Base-by-base conservation (phyloP, 2,329 filamentous ascomycete genomes). In the Colletotrichum tropicicola region DNA sequence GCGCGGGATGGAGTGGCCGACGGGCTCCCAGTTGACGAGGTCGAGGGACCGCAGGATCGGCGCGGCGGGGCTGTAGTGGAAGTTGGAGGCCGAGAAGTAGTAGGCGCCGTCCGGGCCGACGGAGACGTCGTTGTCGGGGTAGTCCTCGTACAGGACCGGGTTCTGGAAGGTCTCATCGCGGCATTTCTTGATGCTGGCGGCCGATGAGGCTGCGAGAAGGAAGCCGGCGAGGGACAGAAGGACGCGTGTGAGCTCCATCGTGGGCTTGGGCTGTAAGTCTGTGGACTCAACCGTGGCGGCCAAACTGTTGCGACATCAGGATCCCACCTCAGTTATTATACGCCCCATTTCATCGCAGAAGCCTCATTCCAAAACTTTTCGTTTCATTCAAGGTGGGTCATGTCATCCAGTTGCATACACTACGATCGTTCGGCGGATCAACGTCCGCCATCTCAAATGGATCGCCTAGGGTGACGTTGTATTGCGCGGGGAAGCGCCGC, bases 21-120 rank as follows among this genome's bases (percentile, higher is more conserved):
- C 72, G 4, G 75, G 69, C 17, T 84, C 78, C 83, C 83, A 85
- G 66, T 84, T 85, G 32, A 84, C 79, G 0, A 89, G 79, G 69
- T 89, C 85, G 53, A 82, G 81, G 0, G 86, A 88, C 23, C 79
- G 78, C 0, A 89, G 75, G 3, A 89, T 77, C 0, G 87, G 85
- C 0, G 86, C 86, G 9, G 85, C 86, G 1, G 86, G 82, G 10
- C 82, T 85, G 70, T 83, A 88, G 54, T 85, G 83, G 70, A 88
- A 85, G 6, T 80, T 87, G 1, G 85, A 88, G 1, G 85, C 83
- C 0, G 83, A 84, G 68, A 83, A 85, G 72, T 87, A 88, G 71
- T 80, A 88, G 45, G 72, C 84, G 3, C 79, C 79, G 66, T 85
- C 79, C 4, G 78, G 77, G 0, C 85, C 79, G 6, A 83, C 79